These are phyloP conservation scores for Xylogone sp. DNA, from an alignment of 2,329 filamentous ascomycete species.

Conservation along the genomic window DNA sequence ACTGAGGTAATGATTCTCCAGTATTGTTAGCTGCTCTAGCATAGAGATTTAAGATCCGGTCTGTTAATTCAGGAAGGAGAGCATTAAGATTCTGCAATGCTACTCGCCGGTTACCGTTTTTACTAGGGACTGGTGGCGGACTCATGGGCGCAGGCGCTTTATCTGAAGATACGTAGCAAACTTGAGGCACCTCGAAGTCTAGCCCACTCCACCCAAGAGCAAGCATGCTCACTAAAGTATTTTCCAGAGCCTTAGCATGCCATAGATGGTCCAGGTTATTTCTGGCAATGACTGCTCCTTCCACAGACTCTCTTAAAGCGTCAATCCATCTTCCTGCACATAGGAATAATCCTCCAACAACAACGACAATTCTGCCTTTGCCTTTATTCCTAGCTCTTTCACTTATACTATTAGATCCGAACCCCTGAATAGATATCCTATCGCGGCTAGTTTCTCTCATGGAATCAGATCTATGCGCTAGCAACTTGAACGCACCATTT, in stretches of 20 bases:
- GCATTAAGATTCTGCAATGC: constrained; percentile 49
- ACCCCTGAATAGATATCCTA: constrained; percentile 64
- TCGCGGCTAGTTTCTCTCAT: constrained; percentile 33
- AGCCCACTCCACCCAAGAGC: constrained; percentile 80
- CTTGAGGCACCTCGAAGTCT: constrained; percentile 71
- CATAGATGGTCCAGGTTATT: constrained; percentile 89
- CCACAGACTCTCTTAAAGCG: constrained; percentile 76
- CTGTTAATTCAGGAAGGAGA: constrained; percentile 69
- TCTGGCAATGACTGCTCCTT: constrained; percentile 74
- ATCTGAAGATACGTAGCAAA: constrained; percentile 38
- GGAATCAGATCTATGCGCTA: constrained; percentile 4
- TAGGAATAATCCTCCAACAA: constrained; percentile 82
- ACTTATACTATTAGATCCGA: constrained; percentile 66
- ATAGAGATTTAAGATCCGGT: constrained; percentile 72
- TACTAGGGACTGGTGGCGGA: constrained; percentile 20
- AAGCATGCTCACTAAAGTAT: constrained; percentile 76
- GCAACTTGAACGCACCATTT: background rate
- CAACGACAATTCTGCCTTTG: constrained; percentile 72
- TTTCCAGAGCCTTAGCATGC: constrained; percentile 93
- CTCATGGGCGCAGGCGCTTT: constrained; percentile 17
- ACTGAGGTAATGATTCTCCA: constrained; percentile 65
- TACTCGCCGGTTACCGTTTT: constrained; percentile 23
- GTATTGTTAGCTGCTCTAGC: constrained; percentile 58
- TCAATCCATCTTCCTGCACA: constrained; percentile 88
- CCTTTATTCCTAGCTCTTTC: constrained; percentile 78